Evolutionary conservation across 164 flowering plant genomes (phyloP), one percentile per base, ranked within the genome.

Genomic region (Macadamia integrifolia): DNA sequence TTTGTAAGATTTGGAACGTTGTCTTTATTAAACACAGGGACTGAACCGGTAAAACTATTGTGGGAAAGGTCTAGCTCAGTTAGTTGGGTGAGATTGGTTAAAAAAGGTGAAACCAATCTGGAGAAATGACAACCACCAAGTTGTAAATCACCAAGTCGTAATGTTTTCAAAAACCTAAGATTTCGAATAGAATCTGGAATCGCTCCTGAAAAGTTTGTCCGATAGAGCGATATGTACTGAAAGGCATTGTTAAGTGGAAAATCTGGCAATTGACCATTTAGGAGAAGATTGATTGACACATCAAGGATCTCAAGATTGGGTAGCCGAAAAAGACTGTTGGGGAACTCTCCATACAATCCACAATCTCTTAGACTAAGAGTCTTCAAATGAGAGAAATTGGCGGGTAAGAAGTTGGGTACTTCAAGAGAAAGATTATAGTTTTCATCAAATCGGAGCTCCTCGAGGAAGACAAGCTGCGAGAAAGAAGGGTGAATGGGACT

Each of bases 291-390:
- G 3, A 9, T 0, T 1, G 1, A 3, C 42, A 74, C 6, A 8
- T 18, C 46, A 14, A 79, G 66, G 12, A 14, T 1, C 12, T 49
- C 46, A 6, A 79, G 50, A 17, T 48, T 49, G 6, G 75, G 78
- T 11, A 79, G 29, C 0, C 28, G 43, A 12, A 79, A 76, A 32
- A 79, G 61, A 1, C 12, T 14, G 0, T 4, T 1, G 17, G 77
- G 79, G 40, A 79, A 73, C 32, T 59, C 32, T 3, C 81, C 79
- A 55, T 64, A 13, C 17, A 79, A 23, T 46, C 13, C n/a, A 46
- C 79, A 75, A 11, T 6, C 1, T 1, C 14, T 29, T 1, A 75
- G 61, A 2, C 0, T 0, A 11, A 79, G 63, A n/a, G 59, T 14
- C 28, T 8, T 50, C 30, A 79, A 30, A 28, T 69, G 62, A 31